These are phyloP conservation scores for Orbilia blumenaviensis DNA, from an alignment of 2,329 filamentous ascomycete species.

Conservation along the genomic window DNA sequence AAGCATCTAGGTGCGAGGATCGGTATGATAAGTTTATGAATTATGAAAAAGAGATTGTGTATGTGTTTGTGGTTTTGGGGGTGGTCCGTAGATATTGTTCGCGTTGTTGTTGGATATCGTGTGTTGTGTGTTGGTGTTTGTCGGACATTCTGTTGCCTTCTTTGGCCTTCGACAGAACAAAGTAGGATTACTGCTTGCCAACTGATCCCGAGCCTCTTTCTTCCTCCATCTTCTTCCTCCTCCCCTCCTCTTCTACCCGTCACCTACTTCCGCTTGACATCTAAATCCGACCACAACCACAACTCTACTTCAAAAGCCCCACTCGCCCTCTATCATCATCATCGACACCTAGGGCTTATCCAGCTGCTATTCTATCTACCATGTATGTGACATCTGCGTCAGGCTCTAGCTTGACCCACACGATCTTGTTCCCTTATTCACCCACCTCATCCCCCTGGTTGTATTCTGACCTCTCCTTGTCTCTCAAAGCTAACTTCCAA, in stretches of 20 bases:
- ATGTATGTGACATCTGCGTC: slow-evolving; percentile 7
- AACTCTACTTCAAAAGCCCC: not conserved
- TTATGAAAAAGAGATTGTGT: too few relatives aligned
- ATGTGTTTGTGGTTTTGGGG: too few relatives aligned
- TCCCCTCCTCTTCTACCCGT: slow-evolving; percentile 55
- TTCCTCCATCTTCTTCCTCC: slow-evolving; percentile 53
- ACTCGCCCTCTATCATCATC: not conserved
- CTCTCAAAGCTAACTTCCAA: not conserved
- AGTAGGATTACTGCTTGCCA: slow-evolving; percentile 39
- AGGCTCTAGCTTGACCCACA: slow-evolving; percentile 21
- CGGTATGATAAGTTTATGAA: too few relatives aligned
- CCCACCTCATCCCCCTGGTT: not conserved
- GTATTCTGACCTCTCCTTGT: not conserved
- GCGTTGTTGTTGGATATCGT: slow-evolving; percentile 17
- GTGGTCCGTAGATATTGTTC: not conserved
- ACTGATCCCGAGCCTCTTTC: slow-evolving; percentile 12
- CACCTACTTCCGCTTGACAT: slow-evolving; percentile 1
- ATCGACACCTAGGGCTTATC: not conserved
- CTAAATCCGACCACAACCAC: slow-evolving; percentile 2
- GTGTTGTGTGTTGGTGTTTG: slow-evolving; percentile 44
- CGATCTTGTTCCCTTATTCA: slow-evolving; percentile 25
- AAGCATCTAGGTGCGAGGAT: too few relatives aligned
- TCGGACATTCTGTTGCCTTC: slow-evolving; percentile 28
- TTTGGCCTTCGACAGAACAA: slow-evolving; percentile 26
- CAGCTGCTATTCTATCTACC: not conserved